Evolutionary conservation across 2,329 filamentous ascomycete species (phyloP).

Genomic region (Xylaria sp.): DNA sequence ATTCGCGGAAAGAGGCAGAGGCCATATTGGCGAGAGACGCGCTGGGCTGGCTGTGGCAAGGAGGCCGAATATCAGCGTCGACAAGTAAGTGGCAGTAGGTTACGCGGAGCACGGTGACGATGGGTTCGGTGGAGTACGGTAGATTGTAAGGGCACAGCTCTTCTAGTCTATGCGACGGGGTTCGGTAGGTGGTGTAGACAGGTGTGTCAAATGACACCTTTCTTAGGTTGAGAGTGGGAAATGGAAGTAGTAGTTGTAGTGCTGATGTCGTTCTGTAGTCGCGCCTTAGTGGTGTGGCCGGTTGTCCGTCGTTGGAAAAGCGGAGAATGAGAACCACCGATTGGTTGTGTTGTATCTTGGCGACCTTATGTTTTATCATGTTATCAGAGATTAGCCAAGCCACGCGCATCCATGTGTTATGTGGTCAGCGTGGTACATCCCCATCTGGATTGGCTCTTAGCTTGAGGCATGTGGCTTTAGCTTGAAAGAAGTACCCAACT

Average conservation of each 20-base stretch:
- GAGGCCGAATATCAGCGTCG: slow-evolving; percentile 17
- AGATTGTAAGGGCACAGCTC: background rate
- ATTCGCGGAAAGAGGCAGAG: slow-evolving; percentile 89
- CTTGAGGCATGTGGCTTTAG: no score
- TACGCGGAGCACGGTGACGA: slow-evolving; percentile 15
- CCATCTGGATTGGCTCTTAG: no score
- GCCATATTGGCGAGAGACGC: slow-evolving; percentile 68
- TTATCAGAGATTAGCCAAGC: slow-evolving; percentile 31
- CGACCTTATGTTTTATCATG: slow-evolving; percentile 36
- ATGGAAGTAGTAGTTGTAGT: slow-evolving; percentile 34
- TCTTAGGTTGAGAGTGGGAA: slow-evolving; percentile 29
- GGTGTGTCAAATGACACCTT: slow-evolving; percentile 39
- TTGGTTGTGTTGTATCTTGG: slow-evolving; percentile 31
- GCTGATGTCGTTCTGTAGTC: slow-evolving; percentile 43
- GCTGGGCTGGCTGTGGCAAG: background rate
- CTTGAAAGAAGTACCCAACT: no score
- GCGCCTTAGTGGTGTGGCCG: slow-evolving; percentile 40
- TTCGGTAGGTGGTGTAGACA: slow-evolving; percentile 34
- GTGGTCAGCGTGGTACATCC: slow-evolving; percentile 12
- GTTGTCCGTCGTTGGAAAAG: slow-evolving; percentile 21
- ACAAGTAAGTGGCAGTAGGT: slow-evolving; percentile 18
- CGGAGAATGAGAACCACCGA: slow-evolving; percentile 7
- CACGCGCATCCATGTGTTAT: slow-evolving; percentile 24
- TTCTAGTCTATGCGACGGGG: slow-evolving; percentile 22
- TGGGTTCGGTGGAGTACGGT: slow-evolving; percentile 30